phyloP scores from a whole-genome alignment of 495 filamentous ascomycete genomes.

The Thermothielavioides terrestris region DNA sequence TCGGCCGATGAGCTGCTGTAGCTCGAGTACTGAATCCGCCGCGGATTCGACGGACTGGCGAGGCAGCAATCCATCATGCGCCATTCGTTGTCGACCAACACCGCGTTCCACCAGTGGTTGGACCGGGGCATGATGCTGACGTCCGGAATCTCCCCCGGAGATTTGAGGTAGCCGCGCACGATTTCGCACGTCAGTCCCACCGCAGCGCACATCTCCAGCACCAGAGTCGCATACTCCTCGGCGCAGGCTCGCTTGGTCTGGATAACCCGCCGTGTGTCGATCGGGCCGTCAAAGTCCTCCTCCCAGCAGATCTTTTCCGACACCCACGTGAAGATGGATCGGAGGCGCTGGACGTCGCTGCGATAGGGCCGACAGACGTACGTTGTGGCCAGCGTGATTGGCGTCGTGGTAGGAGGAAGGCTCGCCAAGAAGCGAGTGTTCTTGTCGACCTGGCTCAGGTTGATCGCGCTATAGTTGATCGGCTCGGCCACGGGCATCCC shows the following conservation, averaged over 20 bases:
- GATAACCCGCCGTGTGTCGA: slow-evolving; percentile 76
- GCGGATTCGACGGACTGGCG: slow-evolving; percentile 82
- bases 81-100: slow-evolving; percentile 91
- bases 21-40: slow-evolving; percentile 65
- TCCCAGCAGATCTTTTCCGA: slow-evolving; percentile 96
- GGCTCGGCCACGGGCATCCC: slow-evolving; percentile 75
- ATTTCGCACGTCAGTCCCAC: slow-evolving; percentile 81
- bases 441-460: slow-evolving; percentile 84
- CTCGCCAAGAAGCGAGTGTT: slow-evolving; percentile 84
- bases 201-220: slow-evolving; percentile 87
- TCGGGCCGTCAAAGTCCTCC: slow-evolving; percentile 68
- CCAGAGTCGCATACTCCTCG: slow-evolving; percentile 83
- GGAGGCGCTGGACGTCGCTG: slow-evolving; percentile 84
- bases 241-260: slow-evolving; percentile 76
- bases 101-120: slow-evolving; percentile 99
- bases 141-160: slow-evolving; percentile 76
- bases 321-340: slow-evolving; percentile 96
- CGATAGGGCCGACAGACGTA: slow-evolving; percentile 93
- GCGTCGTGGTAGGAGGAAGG: slow-evolving; percentile 82
- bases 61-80: slow-evolving; percentile 93
- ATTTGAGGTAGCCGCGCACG: slow-evolving; percentile 80
- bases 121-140: slow-evolving; percentile 63
- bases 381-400: slow-evolving; percentile 75
- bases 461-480: slow-evolving; percentile 69
- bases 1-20: slow-evolving; percentile 62